Evolutionary conservation across 2,329 filamentous ascomycete species (phyloP).

Genomic region (Tolypocladium ophioglossoides): DNA sequence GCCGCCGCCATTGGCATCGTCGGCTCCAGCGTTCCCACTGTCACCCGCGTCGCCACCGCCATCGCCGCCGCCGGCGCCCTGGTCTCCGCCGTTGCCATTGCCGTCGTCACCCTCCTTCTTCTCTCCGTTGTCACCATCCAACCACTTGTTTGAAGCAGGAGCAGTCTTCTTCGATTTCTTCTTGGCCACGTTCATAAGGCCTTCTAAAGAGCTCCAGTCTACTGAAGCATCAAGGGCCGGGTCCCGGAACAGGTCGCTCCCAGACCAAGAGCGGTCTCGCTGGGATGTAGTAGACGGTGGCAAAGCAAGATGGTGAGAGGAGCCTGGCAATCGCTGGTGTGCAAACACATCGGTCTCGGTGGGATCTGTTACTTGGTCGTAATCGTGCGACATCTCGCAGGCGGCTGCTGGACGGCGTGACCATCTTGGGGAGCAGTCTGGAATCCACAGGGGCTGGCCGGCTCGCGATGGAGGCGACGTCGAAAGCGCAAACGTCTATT

Average conservation of each 20-base stretch:
- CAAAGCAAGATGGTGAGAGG: not conserved
- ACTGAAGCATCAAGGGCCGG: slow-evolving; percentile 11
- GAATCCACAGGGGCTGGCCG: not conserved
- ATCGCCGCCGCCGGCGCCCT: not conserved
- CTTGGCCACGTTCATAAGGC: slow-evolving; percentile 6
- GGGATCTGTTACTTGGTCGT: not conserved
- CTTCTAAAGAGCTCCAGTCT: slow-evolving; percentile 10
- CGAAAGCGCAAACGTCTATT: not conserved
- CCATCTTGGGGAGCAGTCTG: slow-evolving; percentile 1
- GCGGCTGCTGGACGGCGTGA: not conserved
- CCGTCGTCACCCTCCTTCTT: slow-evolving; percentile 6
- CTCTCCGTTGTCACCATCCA: slow-evolving; percentile 4
- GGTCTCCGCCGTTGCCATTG: slow-evolving; percentile 1
- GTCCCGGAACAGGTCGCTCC: slow-evolving; percentile 8
- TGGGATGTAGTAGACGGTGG: not conserved
- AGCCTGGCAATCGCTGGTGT: slow-evolving; percentile 3
- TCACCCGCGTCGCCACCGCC: not conserved
- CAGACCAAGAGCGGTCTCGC: not conserved
- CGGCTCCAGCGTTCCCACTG: slow-evolving; percentile 1
- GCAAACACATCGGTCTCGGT: slow-evolving; percentile 3
- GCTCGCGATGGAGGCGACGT: not conserved
- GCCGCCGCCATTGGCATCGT: slow-evolving; percentile 1
- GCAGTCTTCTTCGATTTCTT: slow-evolving; percentile 11
- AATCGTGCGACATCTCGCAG: not conserved
- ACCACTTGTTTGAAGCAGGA: slow-evolving; percentile 1